Evolutionary conservation across 441 rosid species (phyloP).

Genomic region (Brassica balearica): DNA sequence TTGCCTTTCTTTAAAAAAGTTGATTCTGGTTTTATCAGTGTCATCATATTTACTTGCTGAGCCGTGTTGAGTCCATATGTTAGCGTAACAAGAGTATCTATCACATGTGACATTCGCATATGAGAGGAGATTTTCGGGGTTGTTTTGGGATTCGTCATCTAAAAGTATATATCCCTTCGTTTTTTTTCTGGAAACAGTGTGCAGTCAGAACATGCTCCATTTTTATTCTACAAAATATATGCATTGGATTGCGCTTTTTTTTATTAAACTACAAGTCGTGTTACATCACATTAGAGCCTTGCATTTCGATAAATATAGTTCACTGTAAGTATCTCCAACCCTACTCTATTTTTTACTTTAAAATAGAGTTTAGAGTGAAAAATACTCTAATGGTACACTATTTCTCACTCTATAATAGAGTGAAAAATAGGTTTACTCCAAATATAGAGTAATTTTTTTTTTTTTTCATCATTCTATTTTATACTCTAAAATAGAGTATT

Average conservation of each 20-base stretch:
- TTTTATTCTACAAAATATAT: conserved; percentile 8
- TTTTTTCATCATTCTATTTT: too few species aligned
- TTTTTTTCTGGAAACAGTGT: conserved; percentile 19
- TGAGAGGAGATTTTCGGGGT: conserved; percentile 27
- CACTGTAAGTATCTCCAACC: too few species aligned
- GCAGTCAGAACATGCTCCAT: conserved; percentile 2
- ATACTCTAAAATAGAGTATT: too few species aligned
- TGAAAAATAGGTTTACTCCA: too few species aligned
- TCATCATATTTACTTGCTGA: conserved; percentile 27
- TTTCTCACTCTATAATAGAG: too few species aligned
- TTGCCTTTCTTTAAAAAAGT: neutral
- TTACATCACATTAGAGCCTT: neutral
- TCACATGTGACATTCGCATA: conserved; percentile 39
- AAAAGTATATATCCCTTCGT: conserved; percentile 9
- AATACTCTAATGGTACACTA: too few species aligned
- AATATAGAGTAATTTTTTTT: too few species aligned
- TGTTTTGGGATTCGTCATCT: conserved; percentile 6
- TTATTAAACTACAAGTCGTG: neutral
- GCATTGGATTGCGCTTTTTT: conserved; percentile 18
- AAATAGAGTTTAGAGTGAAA: too few species aligned
- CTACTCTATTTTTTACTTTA: too few species aligned
- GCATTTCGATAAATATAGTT: neutral
- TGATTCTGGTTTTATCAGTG: conserved; percentile 39
- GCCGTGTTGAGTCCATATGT: conserved; percentile 33
- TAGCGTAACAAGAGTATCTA: conserved; percentile 47